phyloP scores from a whole-genome alignment of 2,329 filamentous ascomycete species.

The Fusarium sulawesiense region DNA sequence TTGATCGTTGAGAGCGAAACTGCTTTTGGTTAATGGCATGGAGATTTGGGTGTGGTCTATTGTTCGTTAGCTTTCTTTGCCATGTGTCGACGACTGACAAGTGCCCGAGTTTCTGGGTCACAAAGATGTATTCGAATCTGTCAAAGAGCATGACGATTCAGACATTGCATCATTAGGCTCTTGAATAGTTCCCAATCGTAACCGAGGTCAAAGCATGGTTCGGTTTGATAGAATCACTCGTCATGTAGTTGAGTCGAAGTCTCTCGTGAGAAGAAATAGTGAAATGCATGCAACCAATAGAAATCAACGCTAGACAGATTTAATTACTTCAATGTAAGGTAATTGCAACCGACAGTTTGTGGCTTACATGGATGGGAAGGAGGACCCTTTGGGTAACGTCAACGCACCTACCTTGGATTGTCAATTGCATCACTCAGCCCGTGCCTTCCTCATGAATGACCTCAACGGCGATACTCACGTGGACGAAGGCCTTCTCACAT shows the following conservation, averaged over 20 bases:
- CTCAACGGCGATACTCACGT: not conserved
- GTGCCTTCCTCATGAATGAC: not conserved
- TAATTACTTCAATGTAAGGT: not conserved
- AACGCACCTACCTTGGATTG: not conserved
- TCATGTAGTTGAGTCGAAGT: not conserved
- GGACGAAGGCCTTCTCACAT: not conserved
- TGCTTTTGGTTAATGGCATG: constrained; percentile 32
- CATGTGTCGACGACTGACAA: not conserved
- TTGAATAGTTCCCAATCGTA: not conserved
- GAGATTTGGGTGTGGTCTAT: constrained; percentile 13
- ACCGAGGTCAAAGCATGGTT: not conserved
- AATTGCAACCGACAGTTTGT: not conserved
- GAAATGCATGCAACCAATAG: not conserved
- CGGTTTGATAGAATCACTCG: not conserved
- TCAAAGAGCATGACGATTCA: not conserved
- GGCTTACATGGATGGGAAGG: not conserved
- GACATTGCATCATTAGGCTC: not conserved
- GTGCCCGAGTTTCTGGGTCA: not conserved
- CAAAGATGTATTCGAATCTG: not conserved
- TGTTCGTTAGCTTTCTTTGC: constrained; percentile 15
- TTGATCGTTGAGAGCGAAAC: constrained; percentile 20
- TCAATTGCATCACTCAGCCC: not conserved
- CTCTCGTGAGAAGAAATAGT: not conserved
- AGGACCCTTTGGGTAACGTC: not conserved
- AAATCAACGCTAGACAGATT: not conserved